A percentile compares a stretch with the other conserved stretches of the same genome.
These are phyloP conservation scores for Knufia petricola DNA, from an alignment of 2,329 filamentous ascomycete genomes.

Conservation along the genomic window DNA sequence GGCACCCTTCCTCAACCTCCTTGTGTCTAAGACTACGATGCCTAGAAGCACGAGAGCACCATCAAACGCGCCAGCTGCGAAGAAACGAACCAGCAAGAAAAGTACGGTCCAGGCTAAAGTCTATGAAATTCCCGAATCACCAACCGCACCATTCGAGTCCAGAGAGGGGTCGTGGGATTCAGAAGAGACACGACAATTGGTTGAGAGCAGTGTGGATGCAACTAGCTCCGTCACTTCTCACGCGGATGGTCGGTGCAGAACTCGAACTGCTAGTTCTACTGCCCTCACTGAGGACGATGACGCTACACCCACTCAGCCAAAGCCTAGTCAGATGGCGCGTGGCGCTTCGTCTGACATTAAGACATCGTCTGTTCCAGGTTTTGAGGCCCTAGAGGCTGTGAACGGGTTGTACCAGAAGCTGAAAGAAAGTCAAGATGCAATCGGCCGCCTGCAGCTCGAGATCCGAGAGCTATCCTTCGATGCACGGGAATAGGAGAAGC, in stretches of 20 bases:
- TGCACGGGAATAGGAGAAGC: neutral
- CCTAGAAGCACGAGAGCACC: neutral
- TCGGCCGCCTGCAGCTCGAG: neutral
- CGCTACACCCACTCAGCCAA: neutral
- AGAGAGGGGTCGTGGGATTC: neutral
- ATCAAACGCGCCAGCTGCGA: neutral
- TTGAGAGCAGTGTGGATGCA: neutral
- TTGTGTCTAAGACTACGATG: too few species aligned
- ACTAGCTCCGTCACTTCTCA: neutral
- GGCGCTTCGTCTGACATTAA: too few species aligned
- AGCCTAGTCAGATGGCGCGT: too few species aligned
- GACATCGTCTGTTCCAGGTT: neutral
- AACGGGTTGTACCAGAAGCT: constrained; percentile 8
- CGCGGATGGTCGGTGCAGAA: neutral
- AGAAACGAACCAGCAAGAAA: constrained; percentile 1
- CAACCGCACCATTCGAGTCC: neutral
- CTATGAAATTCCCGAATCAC: constrained; percentile 8
- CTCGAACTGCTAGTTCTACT: neutral
- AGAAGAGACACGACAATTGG: neutral
- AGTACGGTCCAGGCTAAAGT: neutral
- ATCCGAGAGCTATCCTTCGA: neutral
- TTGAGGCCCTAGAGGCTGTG: constrained; percentile 3
- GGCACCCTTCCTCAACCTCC: too few species aligned
- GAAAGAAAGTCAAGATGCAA: neutral
- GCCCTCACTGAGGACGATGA: neutral